Conservation (phyloP, 805 yeast genomes). For the Saturnispora halmiae region DNA sequence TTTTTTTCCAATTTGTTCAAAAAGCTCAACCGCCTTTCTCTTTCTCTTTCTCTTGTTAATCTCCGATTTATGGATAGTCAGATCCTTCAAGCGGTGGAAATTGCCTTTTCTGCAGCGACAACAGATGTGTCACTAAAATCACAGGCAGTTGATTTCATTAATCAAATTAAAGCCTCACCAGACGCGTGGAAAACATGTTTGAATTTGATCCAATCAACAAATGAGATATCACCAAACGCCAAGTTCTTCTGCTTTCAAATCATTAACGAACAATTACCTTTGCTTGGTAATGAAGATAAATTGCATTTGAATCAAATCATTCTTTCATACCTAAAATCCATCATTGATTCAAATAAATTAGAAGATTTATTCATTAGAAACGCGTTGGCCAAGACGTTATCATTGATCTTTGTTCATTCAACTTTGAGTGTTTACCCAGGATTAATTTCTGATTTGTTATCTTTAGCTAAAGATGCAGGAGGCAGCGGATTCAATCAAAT, state of each 20-base stretch:
- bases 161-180: constrained; percentile 42
- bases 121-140: constrained; percentile 53
- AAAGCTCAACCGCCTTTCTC: no score
- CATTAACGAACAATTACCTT: constrained; percentile 45
- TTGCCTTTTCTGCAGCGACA: constrained; percentile 67
- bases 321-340: constrained; percentile 34
- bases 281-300: constrained; percentile 38
- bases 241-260: constrained; percentile 66
- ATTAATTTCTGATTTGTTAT: constrained; percentile 41
- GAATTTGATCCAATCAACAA: constrained; percentile 30
- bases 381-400: constrained; percentile 48
- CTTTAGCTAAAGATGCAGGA: constrained; percentile 25
- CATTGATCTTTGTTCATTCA: constrained; percentile 40
- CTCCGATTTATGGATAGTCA: constrained; percentile 35
- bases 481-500: constrained; percentile 32
- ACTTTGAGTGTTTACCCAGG: constrained; percentile 42
- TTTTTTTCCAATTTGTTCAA: not conserved
- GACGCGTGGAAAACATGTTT: constrained; percentile 50
- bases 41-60: not conserved
- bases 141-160: constrained; percentile 48
- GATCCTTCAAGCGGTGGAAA: constrained; percentile 79
- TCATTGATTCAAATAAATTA: constrained; percentile 19
- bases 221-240: constrained; percentile 37
- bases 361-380: constrained; percentile 42
- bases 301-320: constrained; percentile 38